Conservation (phyloP, 495 filamentous ascomycete species). For the Neurospora tetraspora region DNA sequence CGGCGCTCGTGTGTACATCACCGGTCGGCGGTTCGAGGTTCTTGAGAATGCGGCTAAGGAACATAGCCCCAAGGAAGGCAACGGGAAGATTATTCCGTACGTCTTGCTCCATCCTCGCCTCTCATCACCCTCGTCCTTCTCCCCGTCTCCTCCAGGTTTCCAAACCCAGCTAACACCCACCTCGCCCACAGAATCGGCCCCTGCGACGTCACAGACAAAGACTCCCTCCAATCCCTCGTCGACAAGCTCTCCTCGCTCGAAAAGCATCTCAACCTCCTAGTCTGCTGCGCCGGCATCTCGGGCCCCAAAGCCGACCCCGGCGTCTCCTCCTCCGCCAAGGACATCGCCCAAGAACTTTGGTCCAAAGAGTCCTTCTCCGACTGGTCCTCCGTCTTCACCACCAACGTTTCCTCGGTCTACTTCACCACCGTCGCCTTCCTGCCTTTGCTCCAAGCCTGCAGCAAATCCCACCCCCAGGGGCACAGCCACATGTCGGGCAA, state of each 20-base stretch:
- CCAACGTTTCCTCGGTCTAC: conserved; percentile 49
- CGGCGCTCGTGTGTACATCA: conserved; percentile 58
- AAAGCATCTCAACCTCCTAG: conserved; percentile 46
- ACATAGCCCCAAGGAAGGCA: conserved; percentile 20
- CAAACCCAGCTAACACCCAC: not conserved
- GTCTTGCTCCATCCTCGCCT: not conserved
- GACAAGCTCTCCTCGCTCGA: conserved; percentile 31
- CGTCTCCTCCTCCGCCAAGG: conserved; percentile 31
- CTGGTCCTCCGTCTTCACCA: conserved; percentile 41
- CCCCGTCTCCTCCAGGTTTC: not conserved
- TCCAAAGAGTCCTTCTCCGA: conserved; percentile 30
- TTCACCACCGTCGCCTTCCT: conserved; percentile 53
- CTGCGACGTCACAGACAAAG: conserved; percentile 54
- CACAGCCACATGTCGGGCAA: conserved; percentile 4
- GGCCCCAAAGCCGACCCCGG: conserved; percentile 28
- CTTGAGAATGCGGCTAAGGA: conserved; percentile 38
- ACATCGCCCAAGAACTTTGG: conserved; percentile 36
- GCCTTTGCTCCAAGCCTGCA: conserved; percentile 37
- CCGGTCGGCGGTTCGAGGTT: conserved; percentile 47
- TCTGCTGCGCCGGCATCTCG: conserved; percentile 49
- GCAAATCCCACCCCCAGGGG: conserved; percentile 22
- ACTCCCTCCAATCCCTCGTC: conserved; percentile 38
- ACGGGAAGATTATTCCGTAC: conserved; percentile 23
- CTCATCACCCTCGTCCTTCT: too few species aligned
- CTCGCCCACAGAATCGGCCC: conserved; percentile 11